These are phyloP conservation scores for Stephania japonica DNA, from an alignment of 164 flowering plant species.

Conservation along the genomic window DNA sequence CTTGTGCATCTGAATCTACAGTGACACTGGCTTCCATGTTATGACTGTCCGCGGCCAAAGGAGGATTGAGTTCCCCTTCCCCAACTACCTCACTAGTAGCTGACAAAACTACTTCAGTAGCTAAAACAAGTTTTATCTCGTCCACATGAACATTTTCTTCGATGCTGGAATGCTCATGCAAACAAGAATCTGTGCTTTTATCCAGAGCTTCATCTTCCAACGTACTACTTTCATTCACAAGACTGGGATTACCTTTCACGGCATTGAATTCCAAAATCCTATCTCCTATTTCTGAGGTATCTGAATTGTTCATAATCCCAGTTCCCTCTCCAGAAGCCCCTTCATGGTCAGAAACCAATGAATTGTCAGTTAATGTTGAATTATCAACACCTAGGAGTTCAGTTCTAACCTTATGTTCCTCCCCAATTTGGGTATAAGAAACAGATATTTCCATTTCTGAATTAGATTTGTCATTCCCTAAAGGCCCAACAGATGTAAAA, in stretches of 20 bases:
- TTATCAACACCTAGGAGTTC: not conserved
- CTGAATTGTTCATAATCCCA: not conserved
- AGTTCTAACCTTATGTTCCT: not conserved
- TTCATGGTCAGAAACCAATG: not conserved
- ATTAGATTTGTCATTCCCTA: not conserved
- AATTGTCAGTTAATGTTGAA: not conserved
- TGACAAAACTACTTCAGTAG: not conserved
- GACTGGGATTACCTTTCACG: not conserved
- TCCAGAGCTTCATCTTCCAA: slow-evolving; percentile 3
- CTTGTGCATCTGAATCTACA: not conserved
- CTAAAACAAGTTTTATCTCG: not conserved
- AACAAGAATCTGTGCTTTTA: not conserved
- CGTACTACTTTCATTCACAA: not conserved
- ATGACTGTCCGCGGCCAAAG: not conserved
- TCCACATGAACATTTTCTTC: not conserved
- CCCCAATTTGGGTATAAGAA: not conserved
- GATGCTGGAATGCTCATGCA: not conserved
- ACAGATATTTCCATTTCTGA: not conserved
- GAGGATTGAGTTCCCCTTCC: not conserved
- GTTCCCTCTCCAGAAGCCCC: not conserved
- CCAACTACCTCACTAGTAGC: not conserved
- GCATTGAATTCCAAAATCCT: not conserved
- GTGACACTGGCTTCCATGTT: not conserved
- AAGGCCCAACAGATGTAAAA: not conserved
- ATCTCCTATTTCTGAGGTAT: not conserved